Evolutionary conservation across 306 rosid genomes (phyloP), one percentile per base, ranked within the genome.

Genomic region (Cucurbita ficifolia): DNA sequence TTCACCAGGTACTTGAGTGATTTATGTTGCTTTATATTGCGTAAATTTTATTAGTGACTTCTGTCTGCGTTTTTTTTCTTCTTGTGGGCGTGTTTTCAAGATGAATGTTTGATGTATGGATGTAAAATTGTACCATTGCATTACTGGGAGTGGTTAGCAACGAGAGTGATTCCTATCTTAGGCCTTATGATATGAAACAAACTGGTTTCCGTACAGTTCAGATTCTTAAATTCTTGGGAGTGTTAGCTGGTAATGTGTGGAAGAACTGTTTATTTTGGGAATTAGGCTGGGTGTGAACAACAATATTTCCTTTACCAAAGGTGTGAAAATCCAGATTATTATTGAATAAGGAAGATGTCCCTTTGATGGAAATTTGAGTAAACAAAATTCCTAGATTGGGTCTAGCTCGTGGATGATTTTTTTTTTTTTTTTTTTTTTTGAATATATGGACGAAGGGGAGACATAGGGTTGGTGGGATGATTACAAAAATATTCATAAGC

Each of bases 1-100:
- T 94, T 77, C 99, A 94, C 76, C 96, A 91, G 97, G 99, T 94
- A 80, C 18, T 60, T 17, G 1, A 7, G 38, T 19, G 53, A 29
- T 35, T 55, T 39, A 4, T 52, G 61, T 24, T 68, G 73, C 46
- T 68, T 24, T 68, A 19, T 21, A 45, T 67, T 67, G 38, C 39
- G 9, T 65, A 10, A 53, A 65, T 65, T 65, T 43, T 67, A 10
- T 65, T 6, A 12, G 21, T 11, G 36, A 65, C 9, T 65, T 19
- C 19, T 19, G 29, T 42, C 42, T 42, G 29, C 10, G 35, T 3
- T 9, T 42, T 13, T 16, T 35, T 17, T n/a, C n/a, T 13, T 62
- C 1, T 64, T 6, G 12, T 8, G 10, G 19, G 19, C 33, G 33
- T 38, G 9, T 36, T 63, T n/a, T 63, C 22, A 39, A 11, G 29